Evolutionary conservation across 768 basidiomycete genomes (phyloP).

Genomic region (Hemileccinum rubropunctum): DNA sequence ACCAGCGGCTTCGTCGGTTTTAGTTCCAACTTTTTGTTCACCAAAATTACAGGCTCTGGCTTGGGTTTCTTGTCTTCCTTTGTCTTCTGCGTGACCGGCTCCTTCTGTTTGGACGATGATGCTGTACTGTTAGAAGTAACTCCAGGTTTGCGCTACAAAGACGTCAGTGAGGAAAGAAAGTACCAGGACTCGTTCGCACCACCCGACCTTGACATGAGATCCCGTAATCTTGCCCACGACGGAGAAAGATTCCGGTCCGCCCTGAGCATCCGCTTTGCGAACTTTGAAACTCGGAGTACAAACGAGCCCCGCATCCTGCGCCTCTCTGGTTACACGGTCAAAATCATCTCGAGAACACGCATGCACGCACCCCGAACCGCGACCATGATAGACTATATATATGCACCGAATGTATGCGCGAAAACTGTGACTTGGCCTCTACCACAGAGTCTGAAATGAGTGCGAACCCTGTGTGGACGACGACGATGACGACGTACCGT

Average conservation of each 20-base stretch:
- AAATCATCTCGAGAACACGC: background rate
- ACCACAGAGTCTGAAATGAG: background rate
- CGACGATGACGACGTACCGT: constrained; percentile 46
- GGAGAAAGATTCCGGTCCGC: constrained; percentile 10
- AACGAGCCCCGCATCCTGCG: constrained; percentile 46
- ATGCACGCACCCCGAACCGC: constrained; percentile 42
- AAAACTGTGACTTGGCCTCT: constrained; percentile 57
- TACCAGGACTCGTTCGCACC: background rate
- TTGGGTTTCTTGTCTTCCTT: constrained; percentile 21
- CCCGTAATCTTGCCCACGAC: constrained; percentile 45
- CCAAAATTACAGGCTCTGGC: background rate
- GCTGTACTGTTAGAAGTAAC: constrained; percentile 15
- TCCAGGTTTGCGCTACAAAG: constrained; percentile 16
- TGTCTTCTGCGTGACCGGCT: constrained; percentile 1
- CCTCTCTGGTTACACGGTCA: background rate
- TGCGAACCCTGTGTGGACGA: background rate
- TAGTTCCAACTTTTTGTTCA: background rate
- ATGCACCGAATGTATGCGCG: constrained; percentile 52
- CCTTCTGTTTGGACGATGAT: constrained; percentile 42
- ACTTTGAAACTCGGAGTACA: constrained; percentile 34
- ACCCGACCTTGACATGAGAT: constrained; percentile 45
- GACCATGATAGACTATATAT: constrained; percentile 74
- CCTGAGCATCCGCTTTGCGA: constrained; percentile 30
- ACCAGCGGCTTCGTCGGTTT: background rate
- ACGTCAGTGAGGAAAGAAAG: background rate